Percentiles rank a stretch among this genome's conserved stretches.
These are phyloP conservation scores for Colletotrichum sublineola DNA, from an alignment of 2,329 filamentous ascomycete species.

Conservation along the genomic window DNA sequence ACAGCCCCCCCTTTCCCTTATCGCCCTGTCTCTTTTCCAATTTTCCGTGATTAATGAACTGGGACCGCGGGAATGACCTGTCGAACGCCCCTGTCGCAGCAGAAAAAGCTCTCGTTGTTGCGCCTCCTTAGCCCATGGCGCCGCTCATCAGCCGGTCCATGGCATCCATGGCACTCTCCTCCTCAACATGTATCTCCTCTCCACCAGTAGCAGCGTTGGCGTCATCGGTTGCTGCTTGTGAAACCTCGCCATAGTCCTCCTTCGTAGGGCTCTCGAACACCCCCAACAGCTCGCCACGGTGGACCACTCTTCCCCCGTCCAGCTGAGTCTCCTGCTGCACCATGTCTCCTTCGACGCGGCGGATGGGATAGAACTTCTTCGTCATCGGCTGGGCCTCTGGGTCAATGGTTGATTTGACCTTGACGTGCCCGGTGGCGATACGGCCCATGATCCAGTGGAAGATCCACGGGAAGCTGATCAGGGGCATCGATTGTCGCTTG, in stretches of 20 bases:
- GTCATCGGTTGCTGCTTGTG: constrained; percentile 18
- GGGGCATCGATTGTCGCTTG: constrained; percentile 69
- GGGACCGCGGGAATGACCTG: constrained; percentile 26
- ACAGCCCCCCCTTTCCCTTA: constrained; percentile 19
- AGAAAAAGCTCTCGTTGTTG: constrained; percentile 24
- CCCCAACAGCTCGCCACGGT: constrained; percentile 41
- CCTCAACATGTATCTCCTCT: constrained; percentile 37
- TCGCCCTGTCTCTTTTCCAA: constrained; percentile 11
- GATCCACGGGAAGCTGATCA: constrained; percentile 96
- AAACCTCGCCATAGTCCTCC: constrained; percentile 23
- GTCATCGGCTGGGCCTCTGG: constrained; percentile 18
- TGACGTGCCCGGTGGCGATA: constrained; percentile 65
- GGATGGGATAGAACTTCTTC: constrained; percentile 21
- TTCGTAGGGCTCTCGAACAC: constrained; percentile 36
- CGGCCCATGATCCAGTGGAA: constrained; percentile 80
- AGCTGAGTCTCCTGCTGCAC: constrained; percentile 34
- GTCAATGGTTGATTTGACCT: constrained; percentile 22
- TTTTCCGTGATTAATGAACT: constrained; percentile 23
- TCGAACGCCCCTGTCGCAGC: constrained; percentile 40
- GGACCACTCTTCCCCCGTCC: constrained; percentile 41
- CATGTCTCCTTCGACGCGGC: constrained; percentile 4
- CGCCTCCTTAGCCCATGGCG: constrained; percentile 30
- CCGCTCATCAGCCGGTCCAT: constrained; percentile 32
- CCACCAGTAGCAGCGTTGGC: constrained; percentile 23
- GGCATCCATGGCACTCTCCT: constrained; percentile 36